Percentiles rank a stretch among this genome's conserved stretches.
Evolutionary conservation across 1,284 basidiomycete genomes (phyloP).

Genomic region (Moesziomyces sp.): DNA sequence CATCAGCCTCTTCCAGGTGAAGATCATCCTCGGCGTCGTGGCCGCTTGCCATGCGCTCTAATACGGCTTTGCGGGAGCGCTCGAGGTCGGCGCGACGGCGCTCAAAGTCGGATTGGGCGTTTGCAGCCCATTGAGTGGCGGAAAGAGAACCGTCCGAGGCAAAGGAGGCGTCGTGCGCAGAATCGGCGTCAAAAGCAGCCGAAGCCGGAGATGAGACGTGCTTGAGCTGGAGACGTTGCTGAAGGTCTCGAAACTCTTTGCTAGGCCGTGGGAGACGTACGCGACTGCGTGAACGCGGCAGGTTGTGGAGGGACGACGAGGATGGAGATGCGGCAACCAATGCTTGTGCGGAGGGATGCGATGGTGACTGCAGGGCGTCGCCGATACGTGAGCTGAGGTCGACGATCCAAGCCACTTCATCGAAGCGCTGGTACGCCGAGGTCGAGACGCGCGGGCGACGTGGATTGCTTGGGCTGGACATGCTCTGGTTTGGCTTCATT

Average conservation of each 20-base stretch:
- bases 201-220: slow-evolving; percentile 2
- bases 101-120: slow-evolving; percentile 46
- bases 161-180: neutral
- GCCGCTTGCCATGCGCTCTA: slow-evolving; percentile 13
- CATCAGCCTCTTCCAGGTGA: neutral
- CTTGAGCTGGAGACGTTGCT: slow-evolving; percentile 19
- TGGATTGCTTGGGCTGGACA: slow-evolving; percentile 1
- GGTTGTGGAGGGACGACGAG: slow-evolving; percentile 10
- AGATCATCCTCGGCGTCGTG: neutral
- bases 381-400: slow-evolving; percentile 45
- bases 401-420: slow-evolving; percentile 45
- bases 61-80: slow-evolving; percentile 13
- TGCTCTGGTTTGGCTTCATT: neutral
- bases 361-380: slow-evolving; percentile 24
- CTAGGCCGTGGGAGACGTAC: slow-evolving; percentile 40
- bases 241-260: slow-evolving; percentile 37
- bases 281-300: slow-evolving; percentile 13
- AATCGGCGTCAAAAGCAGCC: slow-evolving; percentile 5
- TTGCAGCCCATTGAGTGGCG: slow-evolving; percentile 35
- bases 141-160: slow-evolving; percentile 6
- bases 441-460: slow-evolving; percentile 17
- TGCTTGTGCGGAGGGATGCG: neutral
- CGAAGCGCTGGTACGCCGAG: slow-evolving; percentile 47
- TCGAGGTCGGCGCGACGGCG: slow-evolving; percentile 27
- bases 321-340: slow-evolving; percentile 2